Base-by-base conservation (phyloP, 306 rosid species). In the Vigna trinervia region DNA sequence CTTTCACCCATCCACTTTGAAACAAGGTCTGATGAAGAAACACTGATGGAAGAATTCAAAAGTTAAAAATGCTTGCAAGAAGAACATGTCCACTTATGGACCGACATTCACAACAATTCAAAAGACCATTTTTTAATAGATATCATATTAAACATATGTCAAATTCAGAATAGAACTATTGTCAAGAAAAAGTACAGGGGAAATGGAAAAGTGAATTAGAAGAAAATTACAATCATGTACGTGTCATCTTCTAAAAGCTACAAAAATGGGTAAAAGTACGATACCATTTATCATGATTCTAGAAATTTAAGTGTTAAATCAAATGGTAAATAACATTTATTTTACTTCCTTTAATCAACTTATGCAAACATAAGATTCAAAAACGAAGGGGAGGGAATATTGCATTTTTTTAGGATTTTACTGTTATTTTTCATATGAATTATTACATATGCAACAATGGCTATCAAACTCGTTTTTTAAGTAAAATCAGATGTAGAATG, bases 1-100 rank as follows among this genome's bases (percentile, higher is more conserved):
- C 99, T 96, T 85, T 96, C 99, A 78, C 99, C 98, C 99, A 92
- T 96, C 99, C 99, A 96, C 87, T 96, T 93, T 14, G 99, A 93
- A 50, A 93, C 99, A 80, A 96, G 92, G 86, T 96, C 98, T 51
- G 99, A 92, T 67, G 99, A 96, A 53, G 99, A 96, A 86, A 93
- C 74, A 85, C 99, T 96, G 82, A 17, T 57, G 80, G 80, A 34
- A 78, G 80, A 77, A 80, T 59, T 79, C 65, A 84, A 79, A 82
- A 34, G 76, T 74, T 78, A 80, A 84, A 84, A 75, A 59, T n/a
- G 56, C 43, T 71, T 34, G 63, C 72, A 71, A 52, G 78, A 80
- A 76, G 78, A 80, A 76, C 76, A 80, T 71, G 79, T 71, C 80
- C 80, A 58, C 75, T 79, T 76, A 72, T 13, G 81, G 80, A 67